These are phyloP conservation scores for Massariosphaeria phaeospora DNA, from an alignment of 495 filamentous ascomycete genomes.

Conservation along the genomic window DNA sequence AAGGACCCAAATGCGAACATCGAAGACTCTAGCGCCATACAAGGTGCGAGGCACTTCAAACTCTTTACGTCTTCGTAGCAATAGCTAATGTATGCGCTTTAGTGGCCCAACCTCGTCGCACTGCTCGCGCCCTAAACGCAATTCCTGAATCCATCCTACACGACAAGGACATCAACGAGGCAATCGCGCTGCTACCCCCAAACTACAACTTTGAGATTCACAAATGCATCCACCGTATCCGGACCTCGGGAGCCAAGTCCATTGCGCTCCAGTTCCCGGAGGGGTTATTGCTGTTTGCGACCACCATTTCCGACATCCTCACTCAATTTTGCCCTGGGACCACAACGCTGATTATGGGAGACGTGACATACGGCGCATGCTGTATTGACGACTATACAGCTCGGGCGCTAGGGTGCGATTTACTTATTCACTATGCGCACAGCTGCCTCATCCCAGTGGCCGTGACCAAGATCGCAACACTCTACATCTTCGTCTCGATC, in stretches of 20 bases:
- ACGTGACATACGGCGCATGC: slow-evolving; percentile 97
- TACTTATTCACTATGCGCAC: slow-evolving; percentile 96
- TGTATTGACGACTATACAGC: slow-evolving; percentile 99
- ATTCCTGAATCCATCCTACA: slow-evolving; percentile 82
- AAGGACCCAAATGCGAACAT: slow-evolving; percentile 35
- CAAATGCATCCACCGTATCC: slow-evolving; percentile 94
- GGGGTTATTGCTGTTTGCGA: slow-evolving; percentile 90
- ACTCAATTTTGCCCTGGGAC: slow-evolving; percentile 87
- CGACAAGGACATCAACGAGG: slow-evolving; percentile 81
- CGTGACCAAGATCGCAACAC: slow-evolving; percentile 87
- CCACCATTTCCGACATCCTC: slow-evolving; percentile 95
- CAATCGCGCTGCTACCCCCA: slow-evolving; percentile 76
- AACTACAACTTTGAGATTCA: slow-evolving; percentile 99
- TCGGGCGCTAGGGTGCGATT: slow-evolving; percentile 85
- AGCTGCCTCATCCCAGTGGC: slow-evolving; percentile 94
- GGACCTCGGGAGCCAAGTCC: slow-evolving; percentile 65
- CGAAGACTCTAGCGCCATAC: slow-evolving; percentile 41
- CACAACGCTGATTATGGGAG: slow-evolving; percentile 96
- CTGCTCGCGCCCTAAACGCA: slow-evolving; percentile 75
- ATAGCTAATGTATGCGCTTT: slow-evolving; percentile 9
- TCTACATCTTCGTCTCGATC: slow-evolving; percentile 98
- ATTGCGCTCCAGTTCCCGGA: slow-evolving; percentile 96
- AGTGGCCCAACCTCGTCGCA: slow-evolving; percentile 55
- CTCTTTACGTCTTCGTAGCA: neutral
- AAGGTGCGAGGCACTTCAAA: slow-evolving; percentile 35